Evolutionary conservation across 345 rosid species (phyloP).

Genomic region (Stellera chamaejasme): DNA sequence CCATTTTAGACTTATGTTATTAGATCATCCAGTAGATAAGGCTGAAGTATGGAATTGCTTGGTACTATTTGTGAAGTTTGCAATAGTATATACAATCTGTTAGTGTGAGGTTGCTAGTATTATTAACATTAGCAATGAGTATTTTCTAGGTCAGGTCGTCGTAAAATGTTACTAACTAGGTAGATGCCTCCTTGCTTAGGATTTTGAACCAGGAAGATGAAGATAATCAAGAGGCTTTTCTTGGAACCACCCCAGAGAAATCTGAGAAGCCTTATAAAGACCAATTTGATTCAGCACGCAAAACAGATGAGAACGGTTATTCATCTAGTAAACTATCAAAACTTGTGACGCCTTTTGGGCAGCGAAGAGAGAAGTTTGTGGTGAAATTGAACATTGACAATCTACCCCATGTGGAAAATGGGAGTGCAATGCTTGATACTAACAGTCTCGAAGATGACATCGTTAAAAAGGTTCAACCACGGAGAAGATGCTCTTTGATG

Average conservation of each 20-base stretch:
- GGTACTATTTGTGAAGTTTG: too few relatives aligned
- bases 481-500: conserved; percentile 46
- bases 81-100: too few relatives aligned
- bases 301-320: conserved; percentile 41
- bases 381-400: conserved; percentile 51
- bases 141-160: not conserved
- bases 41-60: not conserved
- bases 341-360: conserved; percentile 73
- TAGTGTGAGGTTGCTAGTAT: not conserved
- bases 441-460: conserved; percentile 58
- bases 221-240: conserved; percentile 35
- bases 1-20: too few relatives aligned
- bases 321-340: conserved; percentile 53
- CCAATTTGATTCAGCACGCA: conserved; percentile 30
- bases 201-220: conserved; percentile 55
- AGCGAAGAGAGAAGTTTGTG: conserved; percentile 54
- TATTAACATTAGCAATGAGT: not conserved
- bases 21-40: too few relatives aligned
- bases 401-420: conserved; percentile 29
- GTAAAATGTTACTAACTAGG: not conserved
- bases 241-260: conserved; percentile 58
- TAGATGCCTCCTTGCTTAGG: conserved; percentile 26
- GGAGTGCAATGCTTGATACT: conserved; percentile 18
- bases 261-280: conserved; percentile 30
- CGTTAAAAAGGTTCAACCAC: conserved; percentile 60